phyloP scores from a whole-genome alignment of 2,329 filamentous ascomycete species.

The Metarhizium rileyi region DNA sequence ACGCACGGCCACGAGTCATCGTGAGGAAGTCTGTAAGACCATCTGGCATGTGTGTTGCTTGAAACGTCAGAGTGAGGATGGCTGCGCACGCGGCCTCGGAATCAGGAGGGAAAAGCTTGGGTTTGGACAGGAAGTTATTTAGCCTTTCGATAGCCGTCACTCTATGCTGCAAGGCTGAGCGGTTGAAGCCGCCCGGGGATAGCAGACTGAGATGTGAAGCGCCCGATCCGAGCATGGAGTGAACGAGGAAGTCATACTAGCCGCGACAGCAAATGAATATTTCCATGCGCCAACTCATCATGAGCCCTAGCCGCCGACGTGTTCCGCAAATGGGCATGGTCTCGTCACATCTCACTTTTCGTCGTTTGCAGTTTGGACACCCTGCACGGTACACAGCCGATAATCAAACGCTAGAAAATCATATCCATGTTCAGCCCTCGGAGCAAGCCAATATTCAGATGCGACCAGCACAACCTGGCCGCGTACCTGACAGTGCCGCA shows the following conservation, averaged over 20 bases:
- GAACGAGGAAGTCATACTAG: constrained; percentile 31
- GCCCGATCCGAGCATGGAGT: constrained; percentile 31
- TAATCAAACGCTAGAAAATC: too few species aligned
- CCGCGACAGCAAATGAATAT: too few species aligned
- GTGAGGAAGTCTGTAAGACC: constrained; percentile 29
- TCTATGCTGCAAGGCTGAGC: constrained; percentile 24
- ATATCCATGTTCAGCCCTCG: too few species aligned
- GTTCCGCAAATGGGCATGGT: constrained; percentile 23
- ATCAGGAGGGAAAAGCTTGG: constrained; percentile 19
- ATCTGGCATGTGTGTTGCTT: constrained; percentile 28
- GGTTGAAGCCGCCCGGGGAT: constrained; percentile 13
- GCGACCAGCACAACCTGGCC: too few species aligned
- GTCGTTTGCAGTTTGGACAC: constrained; percentile 22
- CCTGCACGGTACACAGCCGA: constrained; percentile 20
- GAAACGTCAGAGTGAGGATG: constrained; percentile 27
- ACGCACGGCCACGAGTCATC: constrained; percentile 28
- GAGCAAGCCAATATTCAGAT: too few species aligned
- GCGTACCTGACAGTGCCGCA: too few species aligned
- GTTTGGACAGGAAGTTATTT: constrained; percentile 22
- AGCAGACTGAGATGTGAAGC: constrained; percentile 27
- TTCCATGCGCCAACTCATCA: too few species aligned
- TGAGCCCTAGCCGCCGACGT: constrained; percentile 27
- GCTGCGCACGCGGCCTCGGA: constrained; percentile 28
- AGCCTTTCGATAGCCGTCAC: constrained; percentile 26
- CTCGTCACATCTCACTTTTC: constrained; percentile 37